Percentiles rank a stretch among this genome's conserved stretches.
Evolutionary conservation across 768 basidiomycete species (phyloP).

Genomic region (Leucocoprinus birnbaumii): DNA sequence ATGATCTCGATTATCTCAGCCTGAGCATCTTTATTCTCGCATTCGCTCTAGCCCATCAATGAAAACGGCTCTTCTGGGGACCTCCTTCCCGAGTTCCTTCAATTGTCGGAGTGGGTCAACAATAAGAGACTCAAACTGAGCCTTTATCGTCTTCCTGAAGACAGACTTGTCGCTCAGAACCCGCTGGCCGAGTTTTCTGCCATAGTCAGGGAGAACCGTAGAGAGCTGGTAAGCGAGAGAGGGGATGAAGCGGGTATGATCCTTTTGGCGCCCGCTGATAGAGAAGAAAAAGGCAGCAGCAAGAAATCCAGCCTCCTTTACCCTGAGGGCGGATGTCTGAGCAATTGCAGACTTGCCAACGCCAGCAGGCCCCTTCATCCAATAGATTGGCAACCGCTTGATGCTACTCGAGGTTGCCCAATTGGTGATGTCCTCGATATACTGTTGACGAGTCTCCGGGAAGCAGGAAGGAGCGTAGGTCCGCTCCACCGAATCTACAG

Average conservation of each 20-base stretch:
- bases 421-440: not conserved
- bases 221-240: conserved; percentile 10
- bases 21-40: not conserved
- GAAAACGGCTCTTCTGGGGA: not conserved
- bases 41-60: conserved; percentile 4
- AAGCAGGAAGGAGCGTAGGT: not conserved
- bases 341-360: conserved; percentile 9
- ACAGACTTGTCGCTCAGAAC: not conserved
- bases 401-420: not conserved
- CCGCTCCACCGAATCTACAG: not conserved
- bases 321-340: not conserved
- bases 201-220: not conserved
- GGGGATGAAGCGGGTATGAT: not conserved
- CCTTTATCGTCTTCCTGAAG: not conserved
- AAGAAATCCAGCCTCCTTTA: not conserved
- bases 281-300: conserved; percentile 10
- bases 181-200: not conserved
- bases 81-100: not conserved
- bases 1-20: conserved; percentile 2
- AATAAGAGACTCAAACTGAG: not conserved
- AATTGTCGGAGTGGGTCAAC: not conserved
- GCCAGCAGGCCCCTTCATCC: conserved; percentile 8
- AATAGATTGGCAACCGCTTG: not conserved
- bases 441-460: not conserved
- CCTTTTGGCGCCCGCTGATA: not conserved